Evolutionary conservation across 176 grass and related monocot genomes (phyloP), one percentile per base, ranked within the genome.

Genomic region (Oryza longistaminata): DNA sequence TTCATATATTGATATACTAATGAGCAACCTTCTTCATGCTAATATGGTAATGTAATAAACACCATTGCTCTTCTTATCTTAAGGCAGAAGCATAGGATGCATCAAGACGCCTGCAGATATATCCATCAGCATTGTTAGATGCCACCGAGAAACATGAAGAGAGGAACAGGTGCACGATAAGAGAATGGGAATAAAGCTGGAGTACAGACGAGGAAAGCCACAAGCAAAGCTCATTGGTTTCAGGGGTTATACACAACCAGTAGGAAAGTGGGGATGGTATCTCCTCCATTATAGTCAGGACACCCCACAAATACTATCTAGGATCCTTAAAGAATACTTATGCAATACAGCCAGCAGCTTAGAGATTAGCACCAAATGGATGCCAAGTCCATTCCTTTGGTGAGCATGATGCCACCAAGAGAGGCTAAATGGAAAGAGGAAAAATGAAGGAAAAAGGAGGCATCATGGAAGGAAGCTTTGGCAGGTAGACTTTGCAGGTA

Each of bases 391-490:
- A 48, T 40, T 78, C 16, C 80, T 83, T 78, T 83, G 84, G 70
- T 70, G 75, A 79, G n/a, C 27, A 76, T 81, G 78, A 82, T 34
- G 33, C 77, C 64, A 64, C 71, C 78, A 53, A 89, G 50, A 75
- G 88, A 81, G 69, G 77, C 11, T 85, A 64, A 71, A 85, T 75
- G 49, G 27, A 75, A 85, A 82, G 60, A 15, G 17, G 3, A 1
- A 25, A 84, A 73, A 52, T 52, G 19, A 80, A 53, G 81, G 81
- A 62, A 74, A 88, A 77, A 83, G 78, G 77, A 86, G 80, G 46
- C 67, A 86, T 50, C 14, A 82, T 66, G 78, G 73, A 21, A 82
- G 33, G 75, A 82, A 90, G 55, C 60, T 86, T 83, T 86, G 73
- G 74, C 79, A 83, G 83, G 88, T 90, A 82, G n/a, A n/a, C n/a